Evolutionary conservation across 2,329 filamentous ascomycete species (phyloP).

Genomic region (Metarhizium robertsii): DNA sequence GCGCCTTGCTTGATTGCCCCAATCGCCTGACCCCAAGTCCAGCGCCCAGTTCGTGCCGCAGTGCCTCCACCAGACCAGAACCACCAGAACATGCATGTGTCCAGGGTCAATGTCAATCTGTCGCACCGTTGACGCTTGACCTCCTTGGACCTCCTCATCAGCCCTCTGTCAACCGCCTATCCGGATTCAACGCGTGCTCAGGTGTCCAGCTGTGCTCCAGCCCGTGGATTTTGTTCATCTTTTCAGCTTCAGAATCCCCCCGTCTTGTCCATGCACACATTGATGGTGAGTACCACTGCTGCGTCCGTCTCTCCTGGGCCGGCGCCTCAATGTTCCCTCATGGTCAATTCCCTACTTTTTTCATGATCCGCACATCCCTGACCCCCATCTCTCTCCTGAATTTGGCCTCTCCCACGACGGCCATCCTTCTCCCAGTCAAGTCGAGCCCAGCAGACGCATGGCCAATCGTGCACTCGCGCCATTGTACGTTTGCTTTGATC

Average conservation of each 20-base stretch:
- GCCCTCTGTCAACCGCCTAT: neutral
- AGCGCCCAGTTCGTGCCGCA: no score
- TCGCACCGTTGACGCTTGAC: no score
- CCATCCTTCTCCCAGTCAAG: no score
- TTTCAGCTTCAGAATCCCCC: neutral
- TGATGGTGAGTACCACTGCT: conserved; percentile 1
- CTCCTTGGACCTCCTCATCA: neutral
- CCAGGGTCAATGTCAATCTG: no score
- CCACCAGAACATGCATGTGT: no score
- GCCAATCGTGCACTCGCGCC: neutral
- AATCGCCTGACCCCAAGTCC: no score
- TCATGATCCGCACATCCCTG: neutral
- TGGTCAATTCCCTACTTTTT: neutral
- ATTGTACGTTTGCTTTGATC: neutral
- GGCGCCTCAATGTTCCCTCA: no score
- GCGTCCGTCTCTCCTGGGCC: neutral
- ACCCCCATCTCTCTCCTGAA: neutral
- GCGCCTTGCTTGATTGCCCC: no score
- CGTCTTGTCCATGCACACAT: no score
- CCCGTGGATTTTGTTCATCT: neutral
- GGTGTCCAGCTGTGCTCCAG: neutral
- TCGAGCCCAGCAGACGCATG: neutral
- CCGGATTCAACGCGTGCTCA: neutral
- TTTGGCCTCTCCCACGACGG: neutral
- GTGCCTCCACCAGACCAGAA: no score